phyloP scores from a whole-genome alignment of 169 alveolate species.

The Perkinsus olseni region DNA sequence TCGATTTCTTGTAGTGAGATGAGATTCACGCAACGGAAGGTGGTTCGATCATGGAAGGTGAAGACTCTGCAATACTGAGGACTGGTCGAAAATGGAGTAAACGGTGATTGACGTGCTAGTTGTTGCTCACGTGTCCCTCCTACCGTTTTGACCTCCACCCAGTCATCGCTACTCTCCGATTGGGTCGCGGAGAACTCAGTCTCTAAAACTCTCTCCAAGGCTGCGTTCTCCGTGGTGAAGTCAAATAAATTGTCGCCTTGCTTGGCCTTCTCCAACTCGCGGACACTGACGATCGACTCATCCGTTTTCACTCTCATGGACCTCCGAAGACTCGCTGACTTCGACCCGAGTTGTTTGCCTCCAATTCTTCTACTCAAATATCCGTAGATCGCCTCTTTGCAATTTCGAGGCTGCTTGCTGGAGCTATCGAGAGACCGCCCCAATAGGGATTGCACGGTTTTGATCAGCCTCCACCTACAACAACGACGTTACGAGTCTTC shows the following conservation, averaged over 20 bases:
- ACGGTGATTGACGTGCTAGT: no score
- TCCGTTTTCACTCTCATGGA: not conserved
- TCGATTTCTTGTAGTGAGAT: no score
- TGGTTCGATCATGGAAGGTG: no score
- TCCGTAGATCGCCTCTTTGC: not conserved
- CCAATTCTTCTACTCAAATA: not conserved
- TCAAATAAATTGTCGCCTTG: not conserved
- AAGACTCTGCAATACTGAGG: no score
- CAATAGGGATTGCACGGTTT: not conserved
- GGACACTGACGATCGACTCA: not conserved
- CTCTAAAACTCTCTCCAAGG: not conserved
- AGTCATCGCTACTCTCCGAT: not conserved
- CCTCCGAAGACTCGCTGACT: not conserved
- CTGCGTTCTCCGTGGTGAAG: not conserved
- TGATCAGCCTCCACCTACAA: not conserved
- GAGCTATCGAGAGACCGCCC: not conserved
- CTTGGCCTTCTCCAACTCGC: not conserved
- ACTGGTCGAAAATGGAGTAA: no score
- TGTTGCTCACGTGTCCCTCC: not conserved
- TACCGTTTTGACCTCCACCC: not conserved
- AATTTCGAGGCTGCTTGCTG: not conserved
- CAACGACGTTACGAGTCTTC: no score
- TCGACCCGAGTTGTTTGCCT: not conserved
- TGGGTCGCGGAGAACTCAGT: not conserved
- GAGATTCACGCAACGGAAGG: no score